Evolutionary conservation across 345 rosid genomes (phyloP).

Genomic region (Theobroma cacao): DNA sequence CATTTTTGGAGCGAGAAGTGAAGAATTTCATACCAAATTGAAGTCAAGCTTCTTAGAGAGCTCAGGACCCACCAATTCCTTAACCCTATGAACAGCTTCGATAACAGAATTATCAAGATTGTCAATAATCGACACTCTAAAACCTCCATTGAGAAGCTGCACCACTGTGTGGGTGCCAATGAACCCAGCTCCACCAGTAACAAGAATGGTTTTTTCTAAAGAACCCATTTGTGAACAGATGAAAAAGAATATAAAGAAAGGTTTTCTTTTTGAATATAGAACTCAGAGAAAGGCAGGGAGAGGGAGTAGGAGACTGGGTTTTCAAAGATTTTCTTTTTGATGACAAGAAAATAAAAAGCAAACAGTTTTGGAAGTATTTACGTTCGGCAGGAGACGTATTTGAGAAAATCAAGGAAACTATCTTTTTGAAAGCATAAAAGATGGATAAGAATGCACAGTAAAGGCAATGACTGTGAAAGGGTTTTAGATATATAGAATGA

Average conservation of each 20-base stretch:
- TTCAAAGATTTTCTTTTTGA: not conserved
- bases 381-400: not conserved
- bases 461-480: not conserved
- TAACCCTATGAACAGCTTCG: constrained; percentile 82
- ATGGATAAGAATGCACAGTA: not conserved
- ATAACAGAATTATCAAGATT: constrained; percentile 75
- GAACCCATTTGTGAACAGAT: constrained; percentile 27
- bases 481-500: constrained; percentile 37
- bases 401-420: constrained; percentile 13
- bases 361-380: not conserved
- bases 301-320: not conserved
- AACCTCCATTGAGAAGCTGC: constrained; percentile 79
- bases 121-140: constrained; percentile 76
- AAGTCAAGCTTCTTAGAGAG: constrained; percentile 77
- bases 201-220: constrained; percentile 59
- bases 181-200: constrained; percentile 98
- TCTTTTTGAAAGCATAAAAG: not conserved
- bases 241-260: constrained; percentile 4
- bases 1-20: not conserved
- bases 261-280: not conserved
- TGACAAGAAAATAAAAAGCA: not conserved
- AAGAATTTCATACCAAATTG: constrained; percentile 49
- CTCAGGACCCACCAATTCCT: constrained; percentile 71
- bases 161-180: constrained; percentile 89
- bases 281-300: not conserved